Conservation (phyloP, 2,329 filamentous ascomycete genomes). For the Aspergillus puulaauensis region DNA sequence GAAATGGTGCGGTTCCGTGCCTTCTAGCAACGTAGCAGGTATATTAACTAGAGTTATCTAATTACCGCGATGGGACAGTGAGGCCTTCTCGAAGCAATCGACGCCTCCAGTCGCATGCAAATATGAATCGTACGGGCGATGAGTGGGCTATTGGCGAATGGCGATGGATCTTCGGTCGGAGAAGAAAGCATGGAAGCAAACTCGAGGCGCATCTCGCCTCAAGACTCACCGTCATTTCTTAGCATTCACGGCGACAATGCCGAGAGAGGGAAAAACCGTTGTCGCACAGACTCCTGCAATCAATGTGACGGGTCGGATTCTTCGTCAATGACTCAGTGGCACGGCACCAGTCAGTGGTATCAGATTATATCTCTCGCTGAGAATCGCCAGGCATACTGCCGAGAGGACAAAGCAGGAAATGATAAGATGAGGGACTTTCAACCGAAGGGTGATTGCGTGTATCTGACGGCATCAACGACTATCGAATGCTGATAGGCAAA, state of each 20-base stretch:
- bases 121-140: background rate
- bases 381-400: too few species aligned
- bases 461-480: background rate
- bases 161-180: background rate
- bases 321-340: background rate
- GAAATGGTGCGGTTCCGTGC: background rate
- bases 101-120: background rate
- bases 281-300: constrained; percentile 26
- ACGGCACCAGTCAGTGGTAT: background rate
- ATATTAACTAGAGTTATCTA: background rate
- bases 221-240: background rate
- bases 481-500: too few species aligned
- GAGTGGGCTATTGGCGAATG: background rate
- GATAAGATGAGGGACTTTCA: background rate
- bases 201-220: background rate
- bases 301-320: constrained; percentile 1
- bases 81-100: background rate
- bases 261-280: constrained; percentile 20
- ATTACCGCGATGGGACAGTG: background rate
- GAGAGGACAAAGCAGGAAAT: background rate
- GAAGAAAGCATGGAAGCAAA: background rate
- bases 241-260: background rate
- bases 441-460: background rate
- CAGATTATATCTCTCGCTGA: background rate
- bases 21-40: background rate